These are phyloP conservation scores for Pseudogymnoascus verrucosus DNA, from an alignment of 2,329 filamentous ascomycete species.

Conservation along the genomic window DNA sequence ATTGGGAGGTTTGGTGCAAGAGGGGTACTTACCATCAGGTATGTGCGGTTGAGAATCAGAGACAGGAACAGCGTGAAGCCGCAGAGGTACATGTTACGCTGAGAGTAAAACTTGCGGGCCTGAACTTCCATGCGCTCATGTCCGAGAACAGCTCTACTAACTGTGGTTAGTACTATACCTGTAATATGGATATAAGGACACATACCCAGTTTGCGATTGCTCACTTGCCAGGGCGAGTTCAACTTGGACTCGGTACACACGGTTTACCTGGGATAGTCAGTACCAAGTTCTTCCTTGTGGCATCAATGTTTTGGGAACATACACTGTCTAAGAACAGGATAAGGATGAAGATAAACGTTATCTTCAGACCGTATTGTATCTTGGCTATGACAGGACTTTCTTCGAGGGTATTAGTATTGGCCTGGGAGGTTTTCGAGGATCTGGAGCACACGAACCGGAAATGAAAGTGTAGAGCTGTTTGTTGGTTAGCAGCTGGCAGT, in stretches of 20 bases:
- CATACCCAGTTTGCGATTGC: conserved; percentile 29
- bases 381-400: conserved; percentile 62
- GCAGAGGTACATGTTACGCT: conserved; percentile 99
- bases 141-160: conserved; percentile 60
- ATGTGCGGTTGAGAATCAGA: conserved; percentile 97
- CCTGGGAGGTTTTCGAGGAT: conserved; percentile 16
- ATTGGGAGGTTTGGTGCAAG: conserved; percentile 90
- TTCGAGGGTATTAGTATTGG: conserved; percentile 16
- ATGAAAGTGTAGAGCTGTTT: conserved; percentile 9
- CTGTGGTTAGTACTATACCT: conserved; percentile 19
- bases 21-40: conserved; percentile 66
- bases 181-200: conserved; percentile 1
- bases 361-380: conserved; percentile 95
- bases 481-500: neutral
- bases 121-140: conserved; percentile 97
- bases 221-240: conserved; percentile 72
- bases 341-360: conserved; percentile 97
- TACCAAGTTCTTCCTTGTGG: neutral
- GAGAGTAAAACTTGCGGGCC: conserved; percentile 99
- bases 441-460: conserved; percentile 7
- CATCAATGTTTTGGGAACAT: conserved; percentile 34
- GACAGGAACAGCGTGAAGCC: conserved; percentile 99
- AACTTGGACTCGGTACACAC: conserved; percentile 92
- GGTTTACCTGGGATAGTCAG: conserved; percentile 38
- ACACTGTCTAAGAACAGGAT: conserved; percentile 98